These are phyloP conservation scores for Xylaria intraflava DNA, from an alignment of 495 filamentous ascomycete species.

Conservation along the genomic window DNA sequence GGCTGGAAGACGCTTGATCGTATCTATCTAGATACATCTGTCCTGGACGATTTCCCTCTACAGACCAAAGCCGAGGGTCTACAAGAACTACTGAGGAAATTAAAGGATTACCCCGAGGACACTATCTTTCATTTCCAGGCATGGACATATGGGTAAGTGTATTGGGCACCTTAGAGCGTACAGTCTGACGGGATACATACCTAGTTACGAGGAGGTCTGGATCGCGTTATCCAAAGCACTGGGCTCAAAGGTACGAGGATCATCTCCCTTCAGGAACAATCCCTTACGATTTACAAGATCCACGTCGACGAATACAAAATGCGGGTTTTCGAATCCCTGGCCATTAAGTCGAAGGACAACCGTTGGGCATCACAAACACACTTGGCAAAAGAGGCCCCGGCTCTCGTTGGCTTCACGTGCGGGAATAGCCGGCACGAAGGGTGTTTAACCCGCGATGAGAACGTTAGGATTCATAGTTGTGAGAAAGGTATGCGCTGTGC, in stretches of 20 bases:
- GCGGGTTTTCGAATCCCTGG: conserved; percentile 63
- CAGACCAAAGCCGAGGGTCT: conserved; percentile 66
- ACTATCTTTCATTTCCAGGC: conserved; percentile 80
- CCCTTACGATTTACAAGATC: conserved; percentile 41
- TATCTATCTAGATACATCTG: conserved; percentile 86
- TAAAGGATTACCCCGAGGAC: conserved; percentile 61
- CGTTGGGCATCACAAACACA: conserved; percentile 31
- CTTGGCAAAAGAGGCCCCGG: conserved; percentile 52
- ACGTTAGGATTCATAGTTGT: conserved; percentile 79
- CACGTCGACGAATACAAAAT: conserved; percentile 81
- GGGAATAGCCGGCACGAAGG: conserved; percentile 66
- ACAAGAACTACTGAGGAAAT: conserved; percentile 62
- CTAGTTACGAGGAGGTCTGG: conserved; percentile 80
- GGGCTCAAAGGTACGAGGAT: conserved; percentile 48
- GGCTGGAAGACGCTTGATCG: conserved; percentile 62
- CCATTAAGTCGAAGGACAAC: conserved; percentile 24
- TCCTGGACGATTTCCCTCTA: conserved; percentile 44
- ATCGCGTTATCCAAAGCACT: conserved; percentile 67
- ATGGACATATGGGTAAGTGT: conserved; percentile 81
- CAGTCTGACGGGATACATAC: background rate
- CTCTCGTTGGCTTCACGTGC: conserved; percentile 66
- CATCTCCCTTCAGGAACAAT: background rate
- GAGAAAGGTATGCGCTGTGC: conserved; percentile 64
- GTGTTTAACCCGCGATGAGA: conserved; percentile 59
- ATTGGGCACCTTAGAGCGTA: background rate